phyloP scores from a whole-genome alignment of 768 basidiomycete genomes.

The Lentinula boryana region DNA sequence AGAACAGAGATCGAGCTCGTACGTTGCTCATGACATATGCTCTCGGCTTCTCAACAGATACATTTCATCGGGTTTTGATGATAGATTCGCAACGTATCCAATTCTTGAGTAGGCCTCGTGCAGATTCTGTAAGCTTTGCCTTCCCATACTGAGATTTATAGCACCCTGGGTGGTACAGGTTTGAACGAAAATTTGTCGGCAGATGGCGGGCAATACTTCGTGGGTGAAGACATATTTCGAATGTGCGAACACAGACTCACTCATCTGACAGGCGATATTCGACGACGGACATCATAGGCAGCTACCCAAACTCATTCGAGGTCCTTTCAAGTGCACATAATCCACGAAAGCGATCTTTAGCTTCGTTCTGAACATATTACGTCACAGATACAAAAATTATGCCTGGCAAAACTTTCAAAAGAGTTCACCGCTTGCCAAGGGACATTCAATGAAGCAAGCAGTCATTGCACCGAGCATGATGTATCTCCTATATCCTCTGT shows the following conservation, averaged over 20 bases:
- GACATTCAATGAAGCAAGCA: conserved; percentile 4
- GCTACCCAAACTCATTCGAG: not conserved
- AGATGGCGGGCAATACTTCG: conserved; percentile 4
- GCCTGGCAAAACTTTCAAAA: conserved; percentile 4
- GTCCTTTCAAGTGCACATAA: not conserved
- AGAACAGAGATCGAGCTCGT: conserved; percentile 4
- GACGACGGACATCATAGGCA: conserved; percentile 1
- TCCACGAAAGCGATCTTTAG: not conserved
- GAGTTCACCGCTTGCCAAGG: not conserved
- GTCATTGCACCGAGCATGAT: conserved; percentile 4
- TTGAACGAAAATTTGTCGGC: not conserved
- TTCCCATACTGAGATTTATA: not conserved
- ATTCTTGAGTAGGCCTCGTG: not conserved
- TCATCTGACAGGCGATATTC: conserved; percentile 1
- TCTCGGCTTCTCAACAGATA: too few relatives aligned
- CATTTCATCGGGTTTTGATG: not conserved
- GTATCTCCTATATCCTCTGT: conserved; percentile 4
- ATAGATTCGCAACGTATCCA: conserved; percentile 5
- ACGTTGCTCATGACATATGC: not conserved
- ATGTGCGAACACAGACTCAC: not conserved
- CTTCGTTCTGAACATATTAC: not conserved
- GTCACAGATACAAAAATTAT: not conserved
- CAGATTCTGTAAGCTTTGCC: not conserved
- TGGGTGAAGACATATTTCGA: not conserved
- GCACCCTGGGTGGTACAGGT: not conserved